Base-by-base conservation (phyloP, 768 basidiomycete genomes). In the Terana coerulea region DNA sequence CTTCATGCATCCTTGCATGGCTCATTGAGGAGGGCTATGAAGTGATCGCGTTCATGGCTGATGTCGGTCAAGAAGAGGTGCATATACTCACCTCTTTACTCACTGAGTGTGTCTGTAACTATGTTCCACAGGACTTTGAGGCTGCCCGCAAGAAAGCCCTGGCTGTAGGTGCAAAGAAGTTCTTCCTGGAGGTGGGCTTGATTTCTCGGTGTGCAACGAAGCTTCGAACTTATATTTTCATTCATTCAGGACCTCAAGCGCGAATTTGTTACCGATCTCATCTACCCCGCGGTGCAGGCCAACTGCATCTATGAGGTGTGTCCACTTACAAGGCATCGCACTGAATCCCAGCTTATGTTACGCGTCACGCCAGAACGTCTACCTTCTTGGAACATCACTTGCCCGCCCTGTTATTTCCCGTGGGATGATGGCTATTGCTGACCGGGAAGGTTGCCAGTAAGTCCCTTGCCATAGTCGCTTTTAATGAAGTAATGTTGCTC, bases 1-100 rank as follows among this genome's bases (percentile, higher is more conserved):
- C 97, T 19, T 98, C 95, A 31, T 98, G 95, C 73, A 99, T 99
- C 74, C 86, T 98, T 61, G 92, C 92, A 47, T 99, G 95, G 95
- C 77, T 99, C 71, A 93, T 98, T 70, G 97, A 99, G 68, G 79
- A 98, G 68, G 94, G 92, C 52, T 99, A 98, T 72, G 91, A 98
- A 65, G 95, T 98, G 57, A 83, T 88, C 60, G 92, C 94, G 21
- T 98, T 95, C 80, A 94, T 95, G 90, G 91, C 92, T 11, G 91
- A 95, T 72, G 88, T 95, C 50, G 92, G 91, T 11, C 91, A 93
- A 61, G 91, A 93, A 69, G 91, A 93, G 76, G 90, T 84, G 47
- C 26, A 71, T 57, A 25, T 29, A 12, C 5, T 10, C 1, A 22
- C 15, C 4, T 24, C 36, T 22, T n/a, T 31, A 47, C 40, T 30